Conservation (phyloP, 2,329 filamentous ascomycete species). For the Aspergillus awamori region DNA sequence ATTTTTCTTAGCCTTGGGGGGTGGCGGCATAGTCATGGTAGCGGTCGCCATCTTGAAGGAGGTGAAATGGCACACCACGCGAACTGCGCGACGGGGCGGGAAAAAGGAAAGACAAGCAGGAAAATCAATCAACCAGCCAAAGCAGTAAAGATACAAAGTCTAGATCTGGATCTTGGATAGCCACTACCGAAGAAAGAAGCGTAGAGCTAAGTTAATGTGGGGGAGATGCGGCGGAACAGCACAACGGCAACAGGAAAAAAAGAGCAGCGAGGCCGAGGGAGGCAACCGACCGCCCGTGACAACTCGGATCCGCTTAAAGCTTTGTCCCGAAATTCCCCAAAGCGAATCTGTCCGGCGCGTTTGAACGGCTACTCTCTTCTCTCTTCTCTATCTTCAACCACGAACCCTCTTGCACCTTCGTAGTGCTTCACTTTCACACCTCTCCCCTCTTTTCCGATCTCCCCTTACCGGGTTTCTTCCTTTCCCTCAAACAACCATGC, state of each 20-base stretch:
- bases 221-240: conserved; percentile 21
- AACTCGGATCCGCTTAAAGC: conserved; percentile 42
- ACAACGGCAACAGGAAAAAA: conserved; percentile 23
- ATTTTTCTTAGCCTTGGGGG: conserved; percentile 65
- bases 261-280: conserved; percentile 24
- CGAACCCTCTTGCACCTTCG: conserved; percentile 13
- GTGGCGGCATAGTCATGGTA: conserved; percentile 61
- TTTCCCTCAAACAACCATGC: conserved; percentile 59
- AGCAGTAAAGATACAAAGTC: no score
- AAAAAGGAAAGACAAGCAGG: neutral
- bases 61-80: conserved; percentile 14
- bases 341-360: conserved; percentile 25
- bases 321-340: conserved; percentile 39
- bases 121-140: neutral
- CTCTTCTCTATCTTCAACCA: conserved; percentile 20
- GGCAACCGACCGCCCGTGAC: conserved; percentile 31
- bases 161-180: no score
- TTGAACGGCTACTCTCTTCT: conserved; percentile 21
- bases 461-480: conserved; percentile 20
- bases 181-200: no score
- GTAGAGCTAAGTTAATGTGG: no score
- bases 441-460: conserved; percentile 21
- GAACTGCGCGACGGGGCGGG: conserved; percentile 14
- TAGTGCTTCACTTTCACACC: neutral
- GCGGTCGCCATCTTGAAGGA: conserved; percentile 61